phyloP scores from a whole-genome alignment of 768 basidiomycete species.

The Pleurotus tuoliensis region DNA sequence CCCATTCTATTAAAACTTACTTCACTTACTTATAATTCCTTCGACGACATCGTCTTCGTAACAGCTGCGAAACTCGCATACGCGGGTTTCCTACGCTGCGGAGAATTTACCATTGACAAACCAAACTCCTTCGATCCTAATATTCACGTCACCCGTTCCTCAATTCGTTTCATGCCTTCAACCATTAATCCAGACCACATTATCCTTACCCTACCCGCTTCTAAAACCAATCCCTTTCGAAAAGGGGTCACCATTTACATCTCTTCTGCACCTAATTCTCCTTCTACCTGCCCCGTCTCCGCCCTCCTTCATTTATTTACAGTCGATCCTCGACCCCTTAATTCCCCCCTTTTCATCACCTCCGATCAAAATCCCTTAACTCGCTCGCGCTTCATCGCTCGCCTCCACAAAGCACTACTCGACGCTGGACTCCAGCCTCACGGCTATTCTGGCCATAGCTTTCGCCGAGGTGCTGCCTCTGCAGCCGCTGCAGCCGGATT shows the following conservation, averaged over 20 bases:
- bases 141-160: conserved; percentile 16
- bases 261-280: not conserved
- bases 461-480: conserved; percentile 23
- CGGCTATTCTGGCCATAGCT: conserved; percentile 24
- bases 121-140: conserved; percentile 8
- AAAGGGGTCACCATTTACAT: conserved; percentile 17
- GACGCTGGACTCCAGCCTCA: not conserved
- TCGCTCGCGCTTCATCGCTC: not conserved
- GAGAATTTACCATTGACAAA: conserved; percentile 10
- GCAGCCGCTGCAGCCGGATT: conserved; percentile 25
- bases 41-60: conserved; percentile 11
- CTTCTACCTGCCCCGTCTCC: not conserved
- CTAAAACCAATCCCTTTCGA: conserved; percentile 34
- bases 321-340: not conserved
- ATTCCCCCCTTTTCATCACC: not conserved
- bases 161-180: conserved; percentile 22
- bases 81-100: conserved; percentile 18
- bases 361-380: not conserved
- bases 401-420: not conserved
- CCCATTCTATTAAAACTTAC: conserved; percentile 1
- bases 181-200: conserved; percentile 18
- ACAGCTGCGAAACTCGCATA: conserved; percentile 17
- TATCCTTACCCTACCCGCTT: conserved; percentile 24
- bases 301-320: not conserved
- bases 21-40: not conserved